Conservation (phyloP, 176 grass and related monocot genomes). For the Canna indica region DNA sequence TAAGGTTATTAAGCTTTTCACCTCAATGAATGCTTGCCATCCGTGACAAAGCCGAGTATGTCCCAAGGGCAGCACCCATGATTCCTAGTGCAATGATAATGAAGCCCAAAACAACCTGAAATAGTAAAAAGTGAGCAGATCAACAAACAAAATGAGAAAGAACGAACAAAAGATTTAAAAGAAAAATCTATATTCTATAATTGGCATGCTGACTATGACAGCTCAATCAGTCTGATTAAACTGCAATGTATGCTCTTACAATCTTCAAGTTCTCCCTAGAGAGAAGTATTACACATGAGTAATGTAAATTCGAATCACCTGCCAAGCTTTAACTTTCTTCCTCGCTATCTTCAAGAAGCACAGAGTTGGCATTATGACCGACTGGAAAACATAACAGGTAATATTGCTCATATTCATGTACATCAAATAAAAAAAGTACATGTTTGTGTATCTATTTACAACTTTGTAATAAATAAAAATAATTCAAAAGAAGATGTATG, state of each 20-base stretch:
- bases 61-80: conserved; percentile 38
- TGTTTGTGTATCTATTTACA: no score
- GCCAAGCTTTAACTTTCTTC: conserved; percentile 51
- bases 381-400: conserved; percentile 29
- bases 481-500: neutral
- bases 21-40: conserved; percentile 39
- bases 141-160: neutral
- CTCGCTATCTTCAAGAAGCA: conserved; percentile 77
- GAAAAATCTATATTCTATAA: no score
- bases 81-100: conserved; percentile 44
- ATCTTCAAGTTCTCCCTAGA: neutral
- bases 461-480: no score
- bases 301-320: conserved; percentile 30
- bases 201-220: no score
- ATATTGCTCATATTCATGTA: neutral
- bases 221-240: neutral
- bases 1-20: neutral
- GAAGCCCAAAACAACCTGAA: conserved; percentile 41
- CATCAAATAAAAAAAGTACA: no score
- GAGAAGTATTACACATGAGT: neutral
- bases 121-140: neutral
- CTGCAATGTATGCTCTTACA: neutral
- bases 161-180: neutral
- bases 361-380: conserved; percentile 72
- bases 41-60: conserved; percentile 49